Conservation (phyloP, 768 basidiomycete species). For the Leucosporidium scottii region DNA sequence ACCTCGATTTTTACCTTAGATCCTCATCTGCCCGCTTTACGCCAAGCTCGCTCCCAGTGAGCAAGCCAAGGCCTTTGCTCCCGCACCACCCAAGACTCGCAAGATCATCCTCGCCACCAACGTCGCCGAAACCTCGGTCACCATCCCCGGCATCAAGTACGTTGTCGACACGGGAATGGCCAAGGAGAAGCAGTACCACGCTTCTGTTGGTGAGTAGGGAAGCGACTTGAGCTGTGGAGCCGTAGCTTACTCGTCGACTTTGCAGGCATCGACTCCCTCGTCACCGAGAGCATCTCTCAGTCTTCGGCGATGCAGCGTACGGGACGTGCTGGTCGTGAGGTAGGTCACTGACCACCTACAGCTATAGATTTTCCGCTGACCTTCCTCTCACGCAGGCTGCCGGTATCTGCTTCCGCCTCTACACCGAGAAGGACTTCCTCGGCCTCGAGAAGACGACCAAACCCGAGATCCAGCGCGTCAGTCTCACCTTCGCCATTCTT, state of each 20-base stretch:
- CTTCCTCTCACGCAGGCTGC: constrained; percentile 49
- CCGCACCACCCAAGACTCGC: constrained; percentile 55
- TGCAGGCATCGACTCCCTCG: constrained; percentile 76
- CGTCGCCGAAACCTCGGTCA: constrained; percentile 96
- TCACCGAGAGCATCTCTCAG: constrained; percentile 74
- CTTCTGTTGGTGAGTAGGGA: constrained; percentile 33
- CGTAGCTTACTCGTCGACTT: neutral
- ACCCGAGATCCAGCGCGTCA: constrained; percentile 86
- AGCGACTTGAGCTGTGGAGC: neutral
- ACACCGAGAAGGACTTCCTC: constrained; percentile 73
- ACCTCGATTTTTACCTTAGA: constrained; percentile 44
- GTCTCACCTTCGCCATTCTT: constrained; percentile 71
- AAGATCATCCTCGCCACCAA: constrained; percentile 96
- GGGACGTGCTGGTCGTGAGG: constrained; percentile 93
- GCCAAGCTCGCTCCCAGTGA: constrained; percentile 71
- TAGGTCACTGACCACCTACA: constrained; percentile 38
- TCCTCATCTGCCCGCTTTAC: constrained; percentile 73
- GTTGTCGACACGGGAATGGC: constrained; percentile 94
- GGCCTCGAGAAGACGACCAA: constrained; percentile 59
- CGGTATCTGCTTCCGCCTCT: constrained; percentile 85
- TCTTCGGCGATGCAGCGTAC: constrained; percentile 80
- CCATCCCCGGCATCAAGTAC: constrained; percentile 89
- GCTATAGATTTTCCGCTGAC: neutral
- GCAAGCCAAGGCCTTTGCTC: constrained; percentile 69
- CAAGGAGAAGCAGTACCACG: constrained; percentile 77